Evolutionary conservation across 108 stramenopile genomes (phyloP), one percentile per base, ranked within the genome.

Genomic region (Stephanodiscus minutulus): DNA sequence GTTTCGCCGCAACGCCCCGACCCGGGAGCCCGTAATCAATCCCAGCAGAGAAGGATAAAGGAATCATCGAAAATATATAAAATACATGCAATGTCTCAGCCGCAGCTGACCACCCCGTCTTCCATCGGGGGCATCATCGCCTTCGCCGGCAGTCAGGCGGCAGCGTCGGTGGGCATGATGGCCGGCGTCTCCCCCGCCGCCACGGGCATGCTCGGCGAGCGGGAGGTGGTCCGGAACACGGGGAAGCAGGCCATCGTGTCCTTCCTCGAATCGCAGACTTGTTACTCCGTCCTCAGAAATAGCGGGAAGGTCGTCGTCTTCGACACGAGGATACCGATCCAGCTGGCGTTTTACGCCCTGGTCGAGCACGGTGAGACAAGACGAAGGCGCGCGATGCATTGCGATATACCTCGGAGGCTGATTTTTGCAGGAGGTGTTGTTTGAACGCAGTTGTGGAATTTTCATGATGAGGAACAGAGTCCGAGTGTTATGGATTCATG

Each of bases 301-400:
- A 89, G 88, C 75, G 91, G 91, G 0, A 95, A 98, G 72, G 93
- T 97, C 24, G 98, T 98, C 7, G 98, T 98, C 44, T 98, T 98
- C 82, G 98, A 98, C 75, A 89, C 93, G 27, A 88, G 92, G 61
- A 97, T 98, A 76, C 97, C 98, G 12, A 94, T 98, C 50, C 98
- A 97, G 70, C 79, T 98, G 57, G 97, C 98, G 43, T 98, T 97
- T 88, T 98, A 98, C 83, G 98, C 98, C 31, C 76, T 98, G 55
- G 97, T 98, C 27, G 98, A 98, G 70, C 96, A 98, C 82, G 98
- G 92, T 91, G 74, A 77, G 92, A 68, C 25, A 44, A n/a, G n/a
- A n/a, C n/a, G 82, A 50, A 35, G 29, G 17, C 39, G 1, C 39
- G 39, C 39, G 7, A 8, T 39, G 7, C 39, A 39, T 39, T 11